Evolutionary conservation across 768 basidiomycete genomes (phyloP), one percentile per base, ranked within the genome.

Genomic region (Lactarius quietus): DNA sequence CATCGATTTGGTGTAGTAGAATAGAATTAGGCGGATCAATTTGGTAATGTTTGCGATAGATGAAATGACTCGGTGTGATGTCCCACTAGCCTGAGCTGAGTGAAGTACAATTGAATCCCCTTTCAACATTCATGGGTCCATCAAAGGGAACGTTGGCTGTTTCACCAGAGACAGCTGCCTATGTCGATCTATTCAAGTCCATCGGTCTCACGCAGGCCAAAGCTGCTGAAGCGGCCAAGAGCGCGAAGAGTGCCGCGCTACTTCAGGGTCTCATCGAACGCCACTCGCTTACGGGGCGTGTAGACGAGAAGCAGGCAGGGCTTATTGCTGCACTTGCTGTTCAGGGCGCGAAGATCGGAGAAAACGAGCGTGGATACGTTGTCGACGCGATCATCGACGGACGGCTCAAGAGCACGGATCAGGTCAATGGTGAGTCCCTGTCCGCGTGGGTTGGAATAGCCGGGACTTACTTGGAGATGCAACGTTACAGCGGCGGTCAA

Each of bases 161-260:
- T 17, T 54, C 63, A 28, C 76, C 81, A 5, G 79, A 78, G 28
- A 76, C 78, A 41, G 72, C 74, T 17, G 75, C 77, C 33, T 76
- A 83, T 61, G 73, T 83, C 64, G 72, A 75, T 35, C 79, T 89
- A 41, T 94, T 95, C 80, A 83, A 86, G 73, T 83, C 86, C 41
- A 87, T 94, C 63, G 92, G 92, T 29, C 79, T 97, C 52, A 79
- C 87, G 48, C 81, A 85, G 65, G 77, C 88, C 59, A 92, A 93
- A 74, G 91, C 95, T 1, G 82, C 83, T 12, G 93, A 97, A 71
- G 89, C 91, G 6, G 85, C 87, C 39, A 92, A 93, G 74, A 89
- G 83, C 65, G 79, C 88, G 4, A 96, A 93, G 79, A 85, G 84
- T 72, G 89, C 92, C 6, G 74, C 81, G 4, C 78, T 87, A 23